A percentile compares a stretch with the other conserved stretches of the same genome.
phyloP scores from a whole-genome alignment of 202 grass and related monocot genomes.

The Zoysia matrella region DNA sequence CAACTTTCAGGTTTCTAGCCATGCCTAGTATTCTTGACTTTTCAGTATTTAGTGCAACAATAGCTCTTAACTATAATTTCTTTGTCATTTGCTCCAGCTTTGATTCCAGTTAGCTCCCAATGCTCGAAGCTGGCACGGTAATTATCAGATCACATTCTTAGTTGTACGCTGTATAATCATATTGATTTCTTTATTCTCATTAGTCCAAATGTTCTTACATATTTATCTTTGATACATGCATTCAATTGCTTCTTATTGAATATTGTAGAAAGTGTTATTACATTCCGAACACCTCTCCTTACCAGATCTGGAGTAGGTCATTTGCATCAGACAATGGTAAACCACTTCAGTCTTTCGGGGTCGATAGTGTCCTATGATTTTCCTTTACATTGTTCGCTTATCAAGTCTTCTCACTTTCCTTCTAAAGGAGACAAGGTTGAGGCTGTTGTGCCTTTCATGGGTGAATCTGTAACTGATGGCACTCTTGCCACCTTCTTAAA shows the following conservation, averaged over 20 bases:
- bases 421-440: slow-evolving; percentile 62
- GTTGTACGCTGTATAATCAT: no score
- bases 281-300: slow-evolving; percentile 67
- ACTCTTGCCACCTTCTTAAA: slow-evolving; percentile 93
- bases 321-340: slow-evolving; percentile 44
- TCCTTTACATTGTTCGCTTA: not conserved
- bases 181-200: not conserved
- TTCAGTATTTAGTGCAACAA: not conserved
- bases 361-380: slow-evolving; percentile 4
- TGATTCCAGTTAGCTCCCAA: slow-evolving; percentile 49
- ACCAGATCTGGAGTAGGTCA: slow-evolving; percentile 77
- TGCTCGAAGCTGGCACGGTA: not conserved
- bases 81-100: slow-evolving; percentile 26
- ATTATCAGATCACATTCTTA: no score
- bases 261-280: slow-evolving; percentile 44
- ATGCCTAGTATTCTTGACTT: not conserved
- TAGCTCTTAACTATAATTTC: slow-evolving; percentile 9
- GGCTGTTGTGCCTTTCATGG: not conserved
- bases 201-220: not conserved
- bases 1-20: slow-evolving; percentile 69
- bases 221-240: not conserved
- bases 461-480: slow-evolving; percentile 99
- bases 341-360: not conserved
- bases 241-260: slow-evolving; percentile 20
- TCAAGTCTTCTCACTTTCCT: not conserved